A percentile compares a stretch with the other conserved stretches of the same genome.
Conservation (phyloP, 257 asterid species). For the Prunella vulgaris region DNA sequence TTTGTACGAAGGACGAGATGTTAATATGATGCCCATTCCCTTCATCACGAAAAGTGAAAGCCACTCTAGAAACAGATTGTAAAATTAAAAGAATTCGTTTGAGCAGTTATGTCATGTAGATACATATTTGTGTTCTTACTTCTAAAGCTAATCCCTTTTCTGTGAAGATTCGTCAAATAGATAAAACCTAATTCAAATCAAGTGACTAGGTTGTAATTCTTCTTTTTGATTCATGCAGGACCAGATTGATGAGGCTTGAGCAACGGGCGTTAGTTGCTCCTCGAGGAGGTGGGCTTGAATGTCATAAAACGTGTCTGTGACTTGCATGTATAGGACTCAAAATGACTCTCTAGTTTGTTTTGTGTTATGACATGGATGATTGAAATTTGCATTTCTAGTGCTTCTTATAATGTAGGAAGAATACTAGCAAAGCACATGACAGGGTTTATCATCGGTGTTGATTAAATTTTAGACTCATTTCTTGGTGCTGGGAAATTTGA, state of each 20-base stretch:
- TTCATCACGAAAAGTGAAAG: not conserved
- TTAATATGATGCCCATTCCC: not conserved
- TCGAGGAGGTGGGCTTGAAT: conserved; percentile 51
- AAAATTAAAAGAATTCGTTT: not conserved
- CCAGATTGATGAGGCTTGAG: conserved; percentile 50
- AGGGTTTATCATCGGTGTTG: not conserved
- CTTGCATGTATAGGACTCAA: conserved; percentile 30
- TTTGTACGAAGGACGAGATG: too few relatives aligned
- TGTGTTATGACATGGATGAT: conserved; percentile 9
- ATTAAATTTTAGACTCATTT: not conserved
- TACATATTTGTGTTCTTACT: not conserved
- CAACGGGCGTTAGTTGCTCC: conserved; percentile 19
- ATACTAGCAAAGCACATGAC: not conserved
- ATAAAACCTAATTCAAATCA: not conserved
- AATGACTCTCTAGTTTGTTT: conserved; percentile 13
- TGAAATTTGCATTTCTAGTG: not conserved
- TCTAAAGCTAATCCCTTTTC: not conserved
- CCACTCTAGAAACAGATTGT: not conserved
- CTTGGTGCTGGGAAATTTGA: not conserved
- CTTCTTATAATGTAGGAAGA: conserved; percentile 3
- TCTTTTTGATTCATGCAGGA: conserved; percentile 37
- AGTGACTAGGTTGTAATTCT: not conserved
- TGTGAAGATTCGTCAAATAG: not conserved
- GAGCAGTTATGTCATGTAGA: not conserved
- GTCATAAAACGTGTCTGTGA: conserved; percentile 35